Conservation (phyloP, 2,329 filamentous ascomycete species). For the Mariannaea elegans region DNA sequence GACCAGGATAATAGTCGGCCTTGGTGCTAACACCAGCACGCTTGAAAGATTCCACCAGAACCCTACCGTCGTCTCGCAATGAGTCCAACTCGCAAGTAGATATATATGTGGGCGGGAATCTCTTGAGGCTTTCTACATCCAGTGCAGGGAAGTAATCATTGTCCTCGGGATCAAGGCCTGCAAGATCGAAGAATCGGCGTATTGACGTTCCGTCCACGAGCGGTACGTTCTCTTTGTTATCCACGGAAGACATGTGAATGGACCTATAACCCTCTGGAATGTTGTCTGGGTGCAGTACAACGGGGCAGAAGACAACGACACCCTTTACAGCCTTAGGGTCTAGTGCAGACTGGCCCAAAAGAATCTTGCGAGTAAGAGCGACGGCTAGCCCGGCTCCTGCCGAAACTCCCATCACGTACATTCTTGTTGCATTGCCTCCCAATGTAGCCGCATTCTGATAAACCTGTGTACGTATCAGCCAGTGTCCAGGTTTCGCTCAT, state of each 20-base stretch:
- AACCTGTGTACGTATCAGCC: no score
- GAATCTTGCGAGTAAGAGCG: not conserved
- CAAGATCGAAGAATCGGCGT: not conserved
- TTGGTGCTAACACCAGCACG: not conserved
- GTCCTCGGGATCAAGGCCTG: not conserved
- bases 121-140: not conserved
- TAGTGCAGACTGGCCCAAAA: not conserved
- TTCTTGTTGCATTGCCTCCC: not conserved
- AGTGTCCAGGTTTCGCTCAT: not conserved
- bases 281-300: not conserved
- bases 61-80: not conserved
- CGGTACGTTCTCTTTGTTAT: not conserved
- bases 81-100: not conserved
- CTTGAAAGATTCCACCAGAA: not conserved
- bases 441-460: not conserved
- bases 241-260: no score
- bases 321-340: not conserved
- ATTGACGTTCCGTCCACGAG: not conserved
- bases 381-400: not conserved
- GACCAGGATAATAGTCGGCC: not conserved
- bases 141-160: not conserved
- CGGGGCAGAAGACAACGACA: not conserved
- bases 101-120: not conserved
- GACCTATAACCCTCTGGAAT: not conserved
- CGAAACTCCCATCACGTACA: not conserved